Percentiles rank a stretch among this genome's conserved stretches.
Evolutionary conservation across 2,329 filamentous ascomycete genomes (phyloP).

Genomic region (Penicillium sp.): DNA sequence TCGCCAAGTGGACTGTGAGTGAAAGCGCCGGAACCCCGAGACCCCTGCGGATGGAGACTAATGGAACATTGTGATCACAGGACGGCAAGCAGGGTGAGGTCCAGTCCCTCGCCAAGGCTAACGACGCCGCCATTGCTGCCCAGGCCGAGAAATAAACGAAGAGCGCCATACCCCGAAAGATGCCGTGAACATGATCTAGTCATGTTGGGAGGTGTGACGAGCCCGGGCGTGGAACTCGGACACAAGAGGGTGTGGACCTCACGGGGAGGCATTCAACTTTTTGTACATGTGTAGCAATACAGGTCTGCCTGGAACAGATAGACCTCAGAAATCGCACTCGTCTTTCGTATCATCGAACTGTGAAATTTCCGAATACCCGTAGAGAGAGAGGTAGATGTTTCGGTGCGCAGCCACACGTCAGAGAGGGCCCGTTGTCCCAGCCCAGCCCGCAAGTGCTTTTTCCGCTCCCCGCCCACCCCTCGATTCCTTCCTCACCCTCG

Average conservation of each 20-base stretch:
- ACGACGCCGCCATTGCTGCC: slow-evolving; percentile 47
- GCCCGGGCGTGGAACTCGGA: slow-evolving; percentile 20
- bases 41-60: slow-evolving; percentile 25
- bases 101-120: slow-evolving; percentile 65
- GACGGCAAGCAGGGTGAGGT: slow-evolving; percentile 92
- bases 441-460: slow-evolving; percentile 19
- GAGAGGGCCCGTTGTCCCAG: slow-evolving; percentile 13
- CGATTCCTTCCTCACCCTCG: slow-evolving; percentile 11
- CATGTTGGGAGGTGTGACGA: slow-evolving; percentile 20
- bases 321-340: slow-evolving; percentile 25
- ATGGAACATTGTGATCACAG: slow-evolving; percentile 57
- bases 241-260: slow-evolving; percentile 12
- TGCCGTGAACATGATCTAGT: slow-evolving; percentile 1
- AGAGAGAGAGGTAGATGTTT: not conserved
- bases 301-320: slow-evolving; percentile 31
- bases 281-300: slow-evolving; percentile 41
- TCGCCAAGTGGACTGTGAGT: slow-evolving; percentile 89
- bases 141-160: slow-evolving; percentile 42
- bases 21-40: slow-evolving; percentile 3
- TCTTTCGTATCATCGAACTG: slow-evolving; percentile 14
- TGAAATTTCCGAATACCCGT: not conserved
- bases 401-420: slow-evolving; percentile 22
- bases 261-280: slow-evolving; percentile 26
- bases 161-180: slow-evolving; percentile 1
- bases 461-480: slow-evolving; percentile 18